A percentile compares a stretch with the other conserved stretches of the same genome.
These are phyloP conservation scores for Zea luxurians DNA, from an alignment of 176 grass and related monocot genomes.

Conservation along the genomic window DNA sequence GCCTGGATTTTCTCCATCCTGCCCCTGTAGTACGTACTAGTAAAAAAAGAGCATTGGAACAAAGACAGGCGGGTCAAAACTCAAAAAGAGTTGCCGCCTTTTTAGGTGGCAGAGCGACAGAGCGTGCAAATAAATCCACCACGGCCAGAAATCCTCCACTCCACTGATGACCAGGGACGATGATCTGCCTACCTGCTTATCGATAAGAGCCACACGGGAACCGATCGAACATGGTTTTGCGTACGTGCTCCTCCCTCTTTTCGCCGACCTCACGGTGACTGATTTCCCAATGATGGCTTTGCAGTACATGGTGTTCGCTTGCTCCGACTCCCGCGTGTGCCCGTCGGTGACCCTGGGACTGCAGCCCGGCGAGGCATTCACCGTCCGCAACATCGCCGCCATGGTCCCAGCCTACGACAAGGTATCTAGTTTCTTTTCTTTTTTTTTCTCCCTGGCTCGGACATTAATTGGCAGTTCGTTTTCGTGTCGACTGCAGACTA, in stretches of 20 bases:
- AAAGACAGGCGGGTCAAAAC: constrained; percentile 4
- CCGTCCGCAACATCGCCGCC: constrained; percentile 85
- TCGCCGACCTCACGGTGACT: not conserved
- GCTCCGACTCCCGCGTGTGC: constrained; percentile 87
- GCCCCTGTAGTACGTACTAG: not conserved
- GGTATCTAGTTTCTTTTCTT: constrained; percentile 17
- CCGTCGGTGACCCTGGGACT: constrained; percentile 82
- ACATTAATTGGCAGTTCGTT: not conserved
- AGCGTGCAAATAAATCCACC: not conserved
- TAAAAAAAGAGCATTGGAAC: not conserved
- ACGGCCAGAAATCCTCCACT: not conserved
- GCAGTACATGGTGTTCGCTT: constrained; percentile 98
- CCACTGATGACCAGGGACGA: not conserved
- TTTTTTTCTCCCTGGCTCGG: too few relatives aligned
- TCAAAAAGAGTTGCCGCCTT: not conserved
- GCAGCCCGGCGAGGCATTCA: constrained; percentile 88
- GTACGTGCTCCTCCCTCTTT: not conserved
- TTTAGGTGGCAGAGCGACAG: not conserved
- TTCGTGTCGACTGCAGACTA: constrained; percentile 35
- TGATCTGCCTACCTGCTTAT: constrained; percentile 16
- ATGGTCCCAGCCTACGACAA: constrained; percentile 73
- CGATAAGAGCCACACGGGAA: too few relatives aligned
- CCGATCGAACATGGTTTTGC: not conserved
- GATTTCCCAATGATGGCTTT: too few relatives aligned
- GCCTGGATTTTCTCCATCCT: not conserved